Conservation (phyloP, 192 early-diverging fungal genomes). For the Diversispora epigaea region DNA sequence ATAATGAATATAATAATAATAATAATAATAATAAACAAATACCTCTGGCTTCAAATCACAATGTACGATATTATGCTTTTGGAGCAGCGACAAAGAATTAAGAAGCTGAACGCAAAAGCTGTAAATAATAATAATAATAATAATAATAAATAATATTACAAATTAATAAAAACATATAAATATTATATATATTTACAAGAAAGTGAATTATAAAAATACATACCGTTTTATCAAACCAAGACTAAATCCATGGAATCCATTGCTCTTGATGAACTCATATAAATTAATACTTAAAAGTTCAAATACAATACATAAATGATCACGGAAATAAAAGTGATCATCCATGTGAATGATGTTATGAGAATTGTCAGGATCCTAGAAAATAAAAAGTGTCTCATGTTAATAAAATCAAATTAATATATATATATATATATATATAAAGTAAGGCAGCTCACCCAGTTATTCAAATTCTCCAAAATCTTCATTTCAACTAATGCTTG, state of each 20-base stretch:
- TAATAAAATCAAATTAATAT: not conserved
- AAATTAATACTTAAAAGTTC: conserved; percentile 93
- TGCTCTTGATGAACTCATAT: conserved; percentile 95
- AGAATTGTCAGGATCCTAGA: conserved; percentile 75
- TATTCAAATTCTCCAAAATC: conserved; percentile 81
- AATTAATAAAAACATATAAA: not conserved
- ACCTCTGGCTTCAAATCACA: conserved; percentile 97
- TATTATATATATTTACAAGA: not conserved
- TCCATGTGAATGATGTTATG: conserved; percentile 86
- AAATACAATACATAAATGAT: conserved; percentile 92
- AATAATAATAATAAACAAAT: conserved; percentile 8
- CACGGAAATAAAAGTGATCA: conserved; percentile 91
- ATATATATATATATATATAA: not conserved
- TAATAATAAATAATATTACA: not conserved
- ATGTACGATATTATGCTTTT: conserved; percentile 79
- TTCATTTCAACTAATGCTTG: conserved; percentile 94
- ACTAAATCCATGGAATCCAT: conserved; percentile 87
- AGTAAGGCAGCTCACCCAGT: conserved; percentile 59
- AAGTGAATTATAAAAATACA: not conserved
- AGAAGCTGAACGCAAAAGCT: conserved; percentile 84
- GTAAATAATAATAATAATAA: conserved; percentile 39
- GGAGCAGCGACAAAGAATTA: conserved; percentile 73
- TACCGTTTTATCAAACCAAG: conserved; percentile 69
- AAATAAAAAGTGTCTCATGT: not conserved
- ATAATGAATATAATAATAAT: not conserved